A percentile compares a stretch with the other conserved stretches of the same genome.
phyloP scores from a whole-genome alignment of 2,329 filamentous ascomycete species.

The Ophiocordyceps camponoti-saundersi region DNA sequence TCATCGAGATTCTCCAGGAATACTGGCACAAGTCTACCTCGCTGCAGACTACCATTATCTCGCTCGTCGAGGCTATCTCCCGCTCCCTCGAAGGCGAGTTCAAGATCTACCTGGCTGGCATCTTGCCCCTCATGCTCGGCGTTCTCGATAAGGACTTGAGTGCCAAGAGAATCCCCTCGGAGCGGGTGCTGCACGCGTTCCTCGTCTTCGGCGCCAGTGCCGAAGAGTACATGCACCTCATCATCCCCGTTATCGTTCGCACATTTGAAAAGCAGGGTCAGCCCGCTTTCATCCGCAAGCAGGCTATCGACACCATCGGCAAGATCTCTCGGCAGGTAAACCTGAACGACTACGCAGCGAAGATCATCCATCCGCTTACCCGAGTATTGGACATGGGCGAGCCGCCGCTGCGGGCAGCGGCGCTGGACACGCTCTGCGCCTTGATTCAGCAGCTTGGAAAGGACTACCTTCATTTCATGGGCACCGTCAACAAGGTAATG shows the following conservation, averaged over 20 bases:
- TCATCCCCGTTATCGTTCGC: constrained; percentile 85
- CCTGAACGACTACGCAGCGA: constrained; percentile 87
- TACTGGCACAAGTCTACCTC: constrained; percentile 74
- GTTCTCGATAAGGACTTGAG: constrained; percentile 77
- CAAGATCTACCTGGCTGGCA: constrained; percentile 79
- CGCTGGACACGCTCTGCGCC: constrained; percentile 85
- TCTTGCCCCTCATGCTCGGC: constrained; percentile 86
- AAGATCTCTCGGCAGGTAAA: constrained; percentile 94
- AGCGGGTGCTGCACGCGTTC: constrained; percentile 86
- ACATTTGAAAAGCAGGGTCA: constrained; percentile 84
- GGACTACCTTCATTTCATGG: constrained; percentile 88
- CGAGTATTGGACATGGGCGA: constrained; percentile 64
- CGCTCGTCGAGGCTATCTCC: constrained; percentile 84
- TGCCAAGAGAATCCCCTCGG: constrained; percentile 61
- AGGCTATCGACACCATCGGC: constrained; percentile 85
- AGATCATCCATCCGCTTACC: constrained; percentile 87
- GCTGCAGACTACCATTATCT: constrained; percentile 80
- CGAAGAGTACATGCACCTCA: constrained; percentile 98
- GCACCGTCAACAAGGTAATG: constrained; percentile 79
- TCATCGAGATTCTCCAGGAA: constrained; percentile 72
- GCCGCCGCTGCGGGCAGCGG: constrained; percentile 56
- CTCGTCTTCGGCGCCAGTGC: constrained; percentile 88
- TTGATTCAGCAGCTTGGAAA: constrained; percentile 91
- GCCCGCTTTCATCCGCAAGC: constrained; percentile 62
- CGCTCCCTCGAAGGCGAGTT: constrained; percentile 93